Evolutionary conservation across 2,329 filamentous ascomycete genomes (phyloP), one percentile per base, ranked within the genome.

Genomic region (Lasiodiplodia theobromae): DNA sequence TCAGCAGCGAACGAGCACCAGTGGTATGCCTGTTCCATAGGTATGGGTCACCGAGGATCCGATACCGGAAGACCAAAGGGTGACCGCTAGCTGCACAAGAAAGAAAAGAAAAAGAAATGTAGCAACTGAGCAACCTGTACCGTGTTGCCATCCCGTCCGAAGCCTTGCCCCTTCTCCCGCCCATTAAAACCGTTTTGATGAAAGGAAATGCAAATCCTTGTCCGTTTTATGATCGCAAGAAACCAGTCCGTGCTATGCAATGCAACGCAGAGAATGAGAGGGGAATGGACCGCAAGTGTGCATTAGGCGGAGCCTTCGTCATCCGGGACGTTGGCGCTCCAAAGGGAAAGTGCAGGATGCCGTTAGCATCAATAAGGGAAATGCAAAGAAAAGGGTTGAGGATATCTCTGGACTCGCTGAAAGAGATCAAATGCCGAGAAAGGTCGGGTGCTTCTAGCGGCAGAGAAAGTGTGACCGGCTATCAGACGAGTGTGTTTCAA

Each of bases 161-260:
- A 34, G n/a, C 18, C 52, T n/a, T 56, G 2, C 18, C 23, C n/a
- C 31, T 21, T 8, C 54, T 8, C n/a, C 31, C 37, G 11, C 37
- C 34, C 54, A 40, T 58, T 53, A 53, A 57, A 38, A 7, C 14
- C 2, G 23, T n/a, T 31, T 3, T 37, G 0, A 14, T 12, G 6
- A 38, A 40, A 58, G 6, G n/a, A 58, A 25, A 21, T 23, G 54
- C 23, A 53, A 11, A 34, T 18, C 10, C 1, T n/a, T 40, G 57
- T 38, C 7, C 21, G 6, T 40, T 38, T 14, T 23, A 25, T 31
- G 31, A 4, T 60, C 14, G 57, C 57, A 40, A 28, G 21, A 60
- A 40, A 60, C 57, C 37, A 21, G 23, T n/a, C 57, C 57, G 37
- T 60, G 57, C 38, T 60, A 47, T 60, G 57, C 57, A 47, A 47